phyloP scores from a whole-genome alignment of 2,329 filamentous ascomycete genomes.

The Alternaria conjuncta region DNA sequence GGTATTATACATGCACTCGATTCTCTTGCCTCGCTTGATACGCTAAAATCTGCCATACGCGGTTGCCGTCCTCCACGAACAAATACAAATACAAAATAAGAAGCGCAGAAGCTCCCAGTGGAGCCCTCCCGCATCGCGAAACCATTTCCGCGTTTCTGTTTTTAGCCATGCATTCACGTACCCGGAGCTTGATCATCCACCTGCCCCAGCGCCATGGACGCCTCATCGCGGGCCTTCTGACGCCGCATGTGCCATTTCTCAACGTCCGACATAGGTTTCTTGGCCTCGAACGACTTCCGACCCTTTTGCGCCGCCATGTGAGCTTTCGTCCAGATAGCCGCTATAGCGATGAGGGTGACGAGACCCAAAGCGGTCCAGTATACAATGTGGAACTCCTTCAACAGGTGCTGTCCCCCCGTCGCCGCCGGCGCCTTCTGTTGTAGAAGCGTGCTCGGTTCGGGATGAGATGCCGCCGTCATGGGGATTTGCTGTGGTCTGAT shows the following conservation, averaged over 20 bases:
- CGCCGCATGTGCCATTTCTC: constrained; percentile 2
- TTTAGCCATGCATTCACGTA: background rate
- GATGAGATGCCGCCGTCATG: background rate
- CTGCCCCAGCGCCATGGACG: background rate
- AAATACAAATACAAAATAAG: background rate
- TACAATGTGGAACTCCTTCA: background rate
- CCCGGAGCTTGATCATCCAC: background rate
- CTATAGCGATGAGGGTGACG: background rate
- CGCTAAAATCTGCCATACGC: background rate
- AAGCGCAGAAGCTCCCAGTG: background rate
- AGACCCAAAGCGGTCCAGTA: background rate
- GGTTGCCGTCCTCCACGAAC: background rate
- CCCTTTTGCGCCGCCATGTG: background rate
- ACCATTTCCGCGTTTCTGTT: background rate
- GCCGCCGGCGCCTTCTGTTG: background rate
- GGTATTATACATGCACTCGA: background rate
- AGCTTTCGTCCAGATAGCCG: constrained; percentile 1
- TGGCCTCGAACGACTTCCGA: background rate
- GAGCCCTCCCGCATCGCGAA: background rate
- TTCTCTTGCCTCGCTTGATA: background rate
- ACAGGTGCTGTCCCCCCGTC: background rate
- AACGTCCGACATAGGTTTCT: constrained; percentile 3
- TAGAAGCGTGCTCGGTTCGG: background rate
- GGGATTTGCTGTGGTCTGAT: background rate
- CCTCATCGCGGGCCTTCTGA: background rate